Base-by-base conservation (phyloP, 2,329 filamentous ascomycete species). In the Nemania sp. region DNA sequence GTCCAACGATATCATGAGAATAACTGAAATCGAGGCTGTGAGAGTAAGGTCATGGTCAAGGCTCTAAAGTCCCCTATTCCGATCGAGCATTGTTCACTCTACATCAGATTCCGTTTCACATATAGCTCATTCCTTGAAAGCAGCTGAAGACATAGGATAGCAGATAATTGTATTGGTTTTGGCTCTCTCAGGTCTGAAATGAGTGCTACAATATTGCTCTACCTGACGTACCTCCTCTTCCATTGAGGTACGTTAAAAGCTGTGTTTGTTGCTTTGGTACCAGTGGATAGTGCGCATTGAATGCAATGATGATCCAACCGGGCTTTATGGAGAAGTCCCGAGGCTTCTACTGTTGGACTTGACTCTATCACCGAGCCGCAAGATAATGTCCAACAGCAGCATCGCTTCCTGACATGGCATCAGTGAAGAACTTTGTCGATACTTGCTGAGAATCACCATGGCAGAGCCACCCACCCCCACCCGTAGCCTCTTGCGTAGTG, bases 181-280 rank as follows among this genome's bases (percentile, higher is more conserved):
- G 47, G 32, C 15, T 15, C 21, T 42, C 47, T 21, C 15, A 49
- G 4, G 25, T 35, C 3, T 52, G 4, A 11, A 40, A 11, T 4
- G 10, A 5, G 13, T 17, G 40, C 39, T 21, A 49, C 66, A 57
- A 69, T 25, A 15, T 39, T 37, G 13, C 12, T 49, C 29, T 39
- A 42, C 15, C 40, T n/a, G 29, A 45, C 25, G 21, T 45, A 12
- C n/a, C 21, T 11, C 7, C 12, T 40, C 39, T 20, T n/a, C 42
- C 32, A 43, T 29, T 6, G 25, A 10, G 49, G 7, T 10, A 35
- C 13, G 25, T 6, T 37, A 13, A 18, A 10, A 21, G 32, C 12
- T 11, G 21, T 42, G 18, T 15, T 32, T 40, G 11, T 50, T 2
- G 34, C 18, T 25, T 35, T 18, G 5, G 9, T n/a, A 51, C 13